A percentile compares a stretch with the other conserved stretches of the same genome.
These are phyloP conservation scores for Chenopodium formosanum DNA, from an alignment of 148 eudicot species.

Conservation along the genomic window DNA sequence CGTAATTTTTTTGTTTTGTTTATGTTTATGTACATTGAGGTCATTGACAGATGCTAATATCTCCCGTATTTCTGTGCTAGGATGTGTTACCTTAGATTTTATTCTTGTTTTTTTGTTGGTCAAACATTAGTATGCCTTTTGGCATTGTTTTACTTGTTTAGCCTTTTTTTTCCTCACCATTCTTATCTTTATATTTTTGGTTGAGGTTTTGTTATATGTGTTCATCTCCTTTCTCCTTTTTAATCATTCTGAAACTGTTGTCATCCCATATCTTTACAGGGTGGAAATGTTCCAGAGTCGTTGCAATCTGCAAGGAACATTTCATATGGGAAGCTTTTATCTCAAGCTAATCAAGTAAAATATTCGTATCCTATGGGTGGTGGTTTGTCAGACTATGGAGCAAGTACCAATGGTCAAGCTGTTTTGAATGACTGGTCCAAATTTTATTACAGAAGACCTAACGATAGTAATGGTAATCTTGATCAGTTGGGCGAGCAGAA, in stretches of 20 bases:
- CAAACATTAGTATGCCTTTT: neutral
- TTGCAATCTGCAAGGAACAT: slow-evolving; percentile 36
- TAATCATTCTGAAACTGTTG: neutral
- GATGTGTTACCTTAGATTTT: too few species aligned
- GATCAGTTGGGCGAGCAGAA: slow-evolving; percentile 60
- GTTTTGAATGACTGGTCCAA: slow-evolving; percentile 52
- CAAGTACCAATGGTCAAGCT: slow-evolving; percentile 39
- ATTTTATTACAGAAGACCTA: slow-evolving; percentile 37
- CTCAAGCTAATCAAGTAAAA: slow-evolving; percentile 47
- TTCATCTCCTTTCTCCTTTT: neutral
- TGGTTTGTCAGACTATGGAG: slow-evolving; percentile 48
- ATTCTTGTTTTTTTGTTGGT: too few species aligned
- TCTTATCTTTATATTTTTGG: neutral
- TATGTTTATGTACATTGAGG: neutral
- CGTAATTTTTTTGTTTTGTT: neutral
- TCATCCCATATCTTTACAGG: slow-evolving; percentile 34
- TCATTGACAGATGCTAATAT: neutral
- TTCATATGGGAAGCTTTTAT: slow-evolving; percentile 44
- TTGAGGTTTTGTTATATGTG: neutral
- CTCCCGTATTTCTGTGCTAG: neutral
- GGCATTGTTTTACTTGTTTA: neutral
- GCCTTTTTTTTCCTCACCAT: neutral
- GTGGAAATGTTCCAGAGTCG: slow-evolving; percentile 36
- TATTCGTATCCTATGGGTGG: slow-evolving; percentile 40
- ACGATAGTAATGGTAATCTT: slow-evolving; percentile 43